These are phyloP conservation scores for Thyridium curvatum DNA, from an alignment of 2,329 filamentous ascomycete species.

Conservation along the genomic window DNA sequence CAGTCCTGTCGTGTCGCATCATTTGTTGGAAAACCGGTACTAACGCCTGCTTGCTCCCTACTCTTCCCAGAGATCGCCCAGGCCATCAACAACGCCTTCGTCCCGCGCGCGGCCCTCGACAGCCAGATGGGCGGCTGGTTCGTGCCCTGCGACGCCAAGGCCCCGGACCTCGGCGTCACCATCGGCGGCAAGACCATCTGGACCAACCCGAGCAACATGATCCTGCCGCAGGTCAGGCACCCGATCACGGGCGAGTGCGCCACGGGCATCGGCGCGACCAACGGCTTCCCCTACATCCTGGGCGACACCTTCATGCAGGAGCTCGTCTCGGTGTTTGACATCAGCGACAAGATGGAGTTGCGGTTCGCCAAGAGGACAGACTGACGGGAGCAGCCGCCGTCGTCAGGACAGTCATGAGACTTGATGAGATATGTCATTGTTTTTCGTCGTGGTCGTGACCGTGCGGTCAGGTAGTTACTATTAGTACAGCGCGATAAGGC, in stretches of 20 bases:
- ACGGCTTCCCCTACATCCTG: slow-evolving; percentile 11
- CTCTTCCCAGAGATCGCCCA: slow-evolving; percentile 14
- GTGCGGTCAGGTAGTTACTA: too few relatives aligned
- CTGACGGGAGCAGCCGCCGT: too few relatives aligned
- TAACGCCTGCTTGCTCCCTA: background rate
- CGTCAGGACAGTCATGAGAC: too few relatives aligned
- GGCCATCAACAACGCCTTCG: slow-evolving; percentile 20
- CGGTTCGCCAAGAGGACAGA: slow-evolving; percentile 17
- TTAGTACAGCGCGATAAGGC: too few relatives aligned
- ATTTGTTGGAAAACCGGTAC: too few relatives aligned
- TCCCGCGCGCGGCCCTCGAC: slow-evolving; percentile 13
- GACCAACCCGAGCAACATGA: slow-evolving; percentile 22
- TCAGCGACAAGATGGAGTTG: slow-evolving; percentile 21
- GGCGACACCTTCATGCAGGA: slow-evolving; percentile 17
- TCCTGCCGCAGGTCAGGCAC: slow-evolving; percentile 18
- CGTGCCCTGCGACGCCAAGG: slow-evolving; percentile 18
- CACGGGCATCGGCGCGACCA: slow-evolving; percentile 13
- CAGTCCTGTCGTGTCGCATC: too few relatives aligned
- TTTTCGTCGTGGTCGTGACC: too few relatives aligned
- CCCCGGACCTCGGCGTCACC: slow-evolving; percentile 19
- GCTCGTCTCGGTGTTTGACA: slow-evolving; percentile 19
- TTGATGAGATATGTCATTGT: too few relatives aligned
- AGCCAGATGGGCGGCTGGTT: slow-evolving; percentile 14
- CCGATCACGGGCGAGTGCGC: slow-evolving; percentile 15
- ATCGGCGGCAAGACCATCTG: slow-evolving; percentile 20